Evolutionary conservation across 73 alveolate species (phyloP), one percentile per base, ranked within the genome.

Genomic region (Paramecium primaurelia): DNA sequence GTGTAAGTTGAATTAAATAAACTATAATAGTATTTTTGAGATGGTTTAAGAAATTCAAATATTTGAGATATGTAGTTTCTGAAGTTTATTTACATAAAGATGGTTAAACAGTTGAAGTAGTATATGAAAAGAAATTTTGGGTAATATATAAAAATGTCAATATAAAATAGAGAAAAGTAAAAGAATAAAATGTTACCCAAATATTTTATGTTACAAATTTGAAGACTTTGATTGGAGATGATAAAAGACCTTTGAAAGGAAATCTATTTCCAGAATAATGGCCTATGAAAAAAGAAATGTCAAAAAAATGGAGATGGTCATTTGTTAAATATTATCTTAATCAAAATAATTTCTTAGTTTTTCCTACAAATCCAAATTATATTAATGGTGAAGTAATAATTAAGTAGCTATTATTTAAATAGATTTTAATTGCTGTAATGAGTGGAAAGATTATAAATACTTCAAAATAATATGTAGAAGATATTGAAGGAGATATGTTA

Each of bases 81-180:
- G 91, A 80, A 80, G 75, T 80, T 9, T 45, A 49, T 20, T 80
- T 80, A 36, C 71, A 49, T 42, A 42, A 49, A 12, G 91, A 80
- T 45, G 91, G 91, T n/a, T 18, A 45, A 44, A 80, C 75, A 6
- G 77, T 80, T 4, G 91, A 80, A 80, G 75, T 80, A 26, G 77
- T 32, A 44, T 80, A n/a, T 49, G 71, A 80, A 80, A 80, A 80
- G 45, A 9, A 80, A 47, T 80, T 80, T 36, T 80, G 91, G 91
- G 88, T 75, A 75, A 68, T 14, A 14, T 4, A 10, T 30, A 22
- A 75, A 34, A 75, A 75, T 75, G 1, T 6, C 51, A 16, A 3
- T 75, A 36, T 25, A 54, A 54, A n/a, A 12, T n/a, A 75, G 88
- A 80, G 91, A 80, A 80, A 80, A 80, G 47, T 80, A 44, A 80